Conservation (phyloP, 2,329 filamentous ascomycete species). For the Pseudogymnoascus destructans region DNA sequence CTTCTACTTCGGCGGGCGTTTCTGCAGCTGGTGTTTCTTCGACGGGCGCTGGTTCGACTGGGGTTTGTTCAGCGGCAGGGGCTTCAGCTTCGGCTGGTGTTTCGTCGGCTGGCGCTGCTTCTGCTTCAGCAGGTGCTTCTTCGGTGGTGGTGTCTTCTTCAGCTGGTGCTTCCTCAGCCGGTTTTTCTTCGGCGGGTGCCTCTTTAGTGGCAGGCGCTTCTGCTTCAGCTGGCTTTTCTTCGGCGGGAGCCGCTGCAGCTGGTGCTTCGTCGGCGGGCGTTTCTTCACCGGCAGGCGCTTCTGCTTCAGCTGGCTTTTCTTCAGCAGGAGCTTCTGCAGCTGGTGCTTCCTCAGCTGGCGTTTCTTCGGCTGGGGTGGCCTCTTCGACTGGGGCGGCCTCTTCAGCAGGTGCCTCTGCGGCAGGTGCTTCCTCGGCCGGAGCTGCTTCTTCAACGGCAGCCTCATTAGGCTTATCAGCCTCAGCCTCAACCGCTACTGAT, state of each 20-base stretch:
- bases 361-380: slow-evolving; percentile 5
- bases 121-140: background rate
- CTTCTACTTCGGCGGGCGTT: background rate
- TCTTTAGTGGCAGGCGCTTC: slow-evolving; percentile 10
- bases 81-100: slow-evolving; percentile 7
- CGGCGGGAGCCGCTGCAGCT: slow-evolving; percentile 9
- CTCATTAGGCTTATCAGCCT: too few species aligned
- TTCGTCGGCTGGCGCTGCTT: background rate
- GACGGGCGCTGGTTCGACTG: background rate
- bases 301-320: slow-evolving; percentile 11
- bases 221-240: slow-evolving; percentile 10
- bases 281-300: slow-evolving; percentile 9
- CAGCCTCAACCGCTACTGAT: slow-evolving; percentile 10
- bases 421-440: background rate
- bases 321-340: slow-evolving; percentile 11
- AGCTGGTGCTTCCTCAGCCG: slow-evolving; percentile 8
- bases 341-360: slow-evolving; percentile 9
- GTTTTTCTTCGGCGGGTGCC: slow-evolving; percentile 8
- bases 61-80: slow-evolving; percentile 6
- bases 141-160: slow-evolving; percentile 4
- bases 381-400: background rate
- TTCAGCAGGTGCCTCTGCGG: background rate
- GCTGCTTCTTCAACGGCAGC: slow-evolving; percentile 11
- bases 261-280: slow-evolving; percentile 10
- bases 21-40: background rate